Base-by-base conservation (phyloP, 805 yeast genomes). In the Hanseniaspora thailandica region DNA sequence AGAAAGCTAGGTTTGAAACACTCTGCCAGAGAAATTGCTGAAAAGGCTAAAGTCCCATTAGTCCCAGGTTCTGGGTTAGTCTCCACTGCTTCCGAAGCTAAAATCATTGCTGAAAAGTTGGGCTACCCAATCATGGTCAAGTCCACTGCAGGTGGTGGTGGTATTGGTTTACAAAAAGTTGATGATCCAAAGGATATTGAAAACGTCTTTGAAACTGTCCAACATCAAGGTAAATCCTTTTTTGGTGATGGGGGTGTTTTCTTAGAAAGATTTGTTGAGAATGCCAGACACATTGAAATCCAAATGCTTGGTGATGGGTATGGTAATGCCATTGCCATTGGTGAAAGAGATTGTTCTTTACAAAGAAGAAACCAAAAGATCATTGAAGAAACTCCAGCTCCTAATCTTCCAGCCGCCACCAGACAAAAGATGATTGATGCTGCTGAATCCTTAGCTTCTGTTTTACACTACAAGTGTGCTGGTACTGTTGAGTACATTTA, bases 91-190 rank as follows among this genome's bases (percentile, higher is more conserved):
- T 75, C 75, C 10, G 96, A 85, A 61, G 97, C 97, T 3, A 72
- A 74, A 55, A 74, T 70, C 56, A 77, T 82, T 57, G 97, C 96
- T 15, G 80, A 77, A 17, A 70, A 76, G 61, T 72, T 90, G 48
- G 84, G 77, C 55, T 93, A 86, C 62, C 97, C 97, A 28, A 79
- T 90, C 33, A 90, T 90, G 97, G 86, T 93, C 48, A 90, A 90
- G 69, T 84, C 95, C 25, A 93, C 98, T 57, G 97, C 97, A 25
- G 98, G 98, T 66, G 98, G 98, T 63, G 98, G 98, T 69, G 98
- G 98, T 70, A 93, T 93, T 63, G 98, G 98, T 58, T 72, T 90
- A 60, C 97, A 90, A 68, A 85, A 88, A 65, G 97, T 89, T 55
- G 96, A 89, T 62, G 75, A 80, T 34, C 85, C 78, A 59, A 80